Base-by-base conservation (phyloP, 257 asterid genomes). In the Scutellaria minor region DNA sequence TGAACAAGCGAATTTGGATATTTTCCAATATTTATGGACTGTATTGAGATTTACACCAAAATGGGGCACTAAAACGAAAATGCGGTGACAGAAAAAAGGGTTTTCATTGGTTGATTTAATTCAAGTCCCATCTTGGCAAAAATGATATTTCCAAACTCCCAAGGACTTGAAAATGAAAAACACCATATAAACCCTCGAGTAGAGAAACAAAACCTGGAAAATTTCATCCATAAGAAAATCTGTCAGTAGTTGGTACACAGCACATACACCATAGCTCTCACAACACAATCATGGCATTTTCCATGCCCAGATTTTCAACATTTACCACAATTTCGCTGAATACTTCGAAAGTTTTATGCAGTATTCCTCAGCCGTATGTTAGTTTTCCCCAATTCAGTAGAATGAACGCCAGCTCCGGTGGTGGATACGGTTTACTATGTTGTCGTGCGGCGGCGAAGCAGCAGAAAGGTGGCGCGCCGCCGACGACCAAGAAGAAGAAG, bases 391-490 rank as follows among this genome's bases (percentile, higher is more conserved):
- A 59, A 52, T 71, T 75, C 45, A 66, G 70, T 27, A 55, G 18
- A 66, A 61, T 35, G 71, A 46, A 7, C 71, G 12, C 84, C 11
- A 78, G 62, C 63, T 76, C 74, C 18, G 70, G 78, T 44, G 65
- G 68, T 45, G 61, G 76, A 55, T 50, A 60, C 75, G 68, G 80
- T 46, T 22, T 71, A 20, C 66, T 74, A 3, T 40, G 83, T 53
- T 82, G 87, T 77, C 71, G 67, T 40, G 88, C 91, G 10, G 87
- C 87, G 64, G 89, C 87, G 67, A 86, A 82, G 81, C 87, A 86
- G 84, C 85, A 76, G 64, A 82, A 85, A 66, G 74, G 85, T 44
- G 81, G 83, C 72, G 73, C 72, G 46, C 20, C 83, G 39, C 57
- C 84, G 67, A 54, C 79, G 44, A 69, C 85, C 46, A 80, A 81